Percentiles rank a stretch among this genome's conserved stretches.
Conservation (phyloP, 2,329 filamentous ascomycete genomes). For the Penicillium brevicompactum region DNA sequence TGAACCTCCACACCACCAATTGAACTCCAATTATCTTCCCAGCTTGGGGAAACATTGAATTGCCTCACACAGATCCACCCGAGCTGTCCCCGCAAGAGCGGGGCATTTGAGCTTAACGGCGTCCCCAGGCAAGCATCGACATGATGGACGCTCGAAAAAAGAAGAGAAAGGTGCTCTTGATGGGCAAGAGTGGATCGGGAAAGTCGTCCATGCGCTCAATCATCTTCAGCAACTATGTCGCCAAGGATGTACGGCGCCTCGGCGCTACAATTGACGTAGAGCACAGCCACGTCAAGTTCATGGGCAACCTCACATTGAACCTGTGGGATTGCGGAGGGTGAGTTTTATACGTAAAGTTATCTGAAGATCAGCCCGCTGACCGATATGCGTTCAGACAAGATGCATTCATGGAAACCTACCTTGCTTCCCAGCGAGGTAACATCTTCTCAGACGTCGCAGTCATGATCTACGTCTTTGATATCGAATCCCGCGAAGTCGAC, state of each 20-base stretch:
- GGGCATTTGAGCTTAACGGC: conserved; percentile 23
- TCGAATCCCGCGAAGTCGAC: conserved; percentile 92
- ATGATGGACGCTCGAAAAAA: conserved; percentile 57
- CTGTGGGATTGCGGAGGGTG: conserved; percentile 96
- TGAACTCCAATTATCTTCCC: not conserved
- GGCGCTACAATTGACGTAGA: conserved; percentile 98
- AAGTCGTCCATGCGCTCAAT: conserved; percentile 99
- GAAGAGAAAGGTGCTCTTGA: conserved; percentile 84
- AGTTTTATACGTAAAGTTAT: conserved; percentile 30
- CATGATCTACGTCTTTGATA: conserved; percentile 98
- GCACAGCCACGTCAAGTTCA: conserved; percentile 97
- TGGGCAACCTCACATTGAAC: conserved; percentile 95
- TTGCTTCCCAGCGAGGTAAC: conserved; percentile 90
- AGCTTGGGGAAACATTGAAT: conserved; percentile 11
- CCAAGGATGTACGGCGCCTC: conserved; percentile 87
- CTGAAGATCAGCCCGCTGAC: not conserved
- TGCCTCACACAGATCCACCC: conserved; percentile 13
- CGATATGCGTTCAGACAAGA: conserved; percentile 68
- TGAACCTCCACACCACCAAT: not conserved
- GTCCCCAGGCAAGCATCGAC: conserved; percentile 11
- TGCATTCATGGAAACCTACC: conserved; percentile 98
- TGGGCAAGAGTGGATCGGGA: conserved; percentile 96
- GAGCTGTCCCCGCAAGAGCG: conserved; percentile 25
- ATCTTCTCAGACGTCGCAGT: conserved; percentile 97
- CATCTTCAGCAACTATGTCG: conserved; percentile 98